phyloP scores from a whole-genome alignment of 2,329 filamentous ascomycete genomes.

The Colletotrichum sp. region DNA sequence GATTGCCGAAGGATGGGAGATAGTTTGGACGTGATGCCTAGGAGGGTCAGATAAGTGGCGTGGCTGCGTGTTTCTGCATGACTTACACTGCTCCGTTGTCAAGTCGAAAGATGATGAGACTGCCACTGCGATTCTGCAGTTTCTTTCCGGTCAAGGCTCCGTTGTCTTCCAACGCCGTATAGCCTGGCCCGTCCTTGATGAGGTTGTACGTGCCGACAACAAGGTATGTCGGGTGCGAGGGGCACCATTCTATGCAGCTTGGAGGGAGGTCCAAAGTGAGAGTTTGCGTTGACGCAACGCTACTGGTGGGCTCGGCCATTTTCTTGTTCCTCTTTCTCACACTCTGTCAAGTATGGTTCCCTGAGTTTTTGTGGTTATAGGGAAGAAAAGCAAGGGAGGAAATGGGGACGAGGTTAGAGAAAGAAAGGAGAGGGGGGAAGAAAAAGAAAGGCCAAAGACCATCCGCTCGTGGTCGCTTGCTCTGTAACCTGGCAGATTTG shows the following conservation, averaged over 20 bases:
- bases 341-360: neutral
- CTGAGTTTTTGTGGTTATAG: neutral
- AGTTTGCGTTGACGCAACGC: conserved; percentile 49
- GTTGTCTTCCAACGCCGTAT: neutral
- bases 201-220: conserved; percentile 87
- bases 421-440: neutral
- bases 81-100: conserved; percentile 61
- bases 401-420: neutral
- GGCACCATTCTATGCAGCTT: conserved; percentile 79
- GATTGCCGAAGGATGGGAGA: conserved; percentile 73
- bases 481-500: neutral
- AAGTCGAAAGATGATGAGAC: conserved; percentile 70
- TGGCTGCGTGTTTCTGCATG: neutral
- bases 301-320: neutral
- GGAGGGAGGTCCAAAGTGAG: conserved; percentile 70
- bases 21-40: conserved; percentile 62
- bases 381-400: neutral
- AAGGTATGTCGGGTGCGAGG: conserved; percentile 66
- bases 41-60: neutral
- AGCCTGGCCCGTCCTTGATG: conserved; percentile 47
- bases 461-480: neutral
- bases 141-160: conserved; percentile 30
- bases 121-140: conserved; percentile 73
- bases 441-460: neutral
- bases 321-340: neutral